phyloP scores from a whole-genome alignment of 148 eudicot species.

The Nyssa sinensis region DNA sequence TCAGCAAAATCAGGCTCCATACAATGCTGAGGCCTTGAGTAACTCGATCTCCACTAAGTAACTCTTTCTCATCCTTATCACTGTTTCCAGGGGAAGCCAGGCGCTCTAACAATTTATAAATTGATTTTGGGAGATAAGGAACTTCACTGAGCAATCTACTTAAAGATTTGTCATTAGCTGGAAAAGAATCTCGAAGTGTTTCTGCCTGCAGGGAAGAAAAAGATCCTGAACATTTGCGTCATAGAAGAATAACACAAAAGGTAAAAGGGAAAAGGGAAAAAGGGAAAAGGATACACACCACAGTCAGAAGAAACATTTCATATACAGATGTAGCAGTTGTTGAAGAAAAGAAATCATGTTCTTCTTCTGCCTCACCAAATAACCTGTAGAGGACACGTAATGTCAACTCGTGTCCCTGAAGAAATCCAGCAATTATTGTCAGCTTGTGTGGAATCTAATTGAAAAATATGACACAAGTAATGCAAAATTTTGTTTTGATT shows the following conservation, averaged over 20 bases:
- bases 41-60: constrained; percentile 80
- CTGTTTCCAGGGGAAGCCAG: constrained; percentile 72
- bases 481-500: background rate
- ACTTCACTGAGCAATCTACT: constrained; percentile 80
- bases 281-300: constrained; percentile 46
- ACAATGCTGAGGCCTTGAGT: constrained; percentile 93
- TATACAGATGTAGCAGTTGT: constrained; percentile 87
- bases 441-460: constrained; percentile 11
- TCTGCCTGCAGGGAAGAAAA: constrained; percentile 61
- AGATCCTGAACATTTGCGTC: constrained; percentile 11
- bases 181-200: constrained; percentile 82
- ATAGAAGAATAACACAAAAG: constrained; percentile 4
- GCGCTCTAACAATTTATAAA: constrained; percentile 62
- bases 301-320: constrained; percentile 80
- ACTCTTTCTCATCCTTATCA: constrained; percentile 66
- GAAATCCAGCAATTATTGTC: constrained; percentile 25
- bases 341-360: constrained; percentile 79
- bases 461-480: background rate
- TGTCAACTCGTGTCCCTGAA: constrained; percentile 96
- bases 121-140: constrained; percentile 85
- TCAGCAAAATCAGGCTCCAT: constrained; percentile 77
- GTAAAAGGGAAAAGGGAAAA: background rate
- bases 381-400: constrained; percentile 87
- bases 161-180: constrained; percentile 86
- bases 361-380: constrained; percentile 94